A percentile compares a stretch with the other conserved stretches of the same genome.
Evolutionary conservation across 2,329 filamentous ascomycete species (phyloP).

Genomic region (Pseudofabraea citricarpa): DNA sequence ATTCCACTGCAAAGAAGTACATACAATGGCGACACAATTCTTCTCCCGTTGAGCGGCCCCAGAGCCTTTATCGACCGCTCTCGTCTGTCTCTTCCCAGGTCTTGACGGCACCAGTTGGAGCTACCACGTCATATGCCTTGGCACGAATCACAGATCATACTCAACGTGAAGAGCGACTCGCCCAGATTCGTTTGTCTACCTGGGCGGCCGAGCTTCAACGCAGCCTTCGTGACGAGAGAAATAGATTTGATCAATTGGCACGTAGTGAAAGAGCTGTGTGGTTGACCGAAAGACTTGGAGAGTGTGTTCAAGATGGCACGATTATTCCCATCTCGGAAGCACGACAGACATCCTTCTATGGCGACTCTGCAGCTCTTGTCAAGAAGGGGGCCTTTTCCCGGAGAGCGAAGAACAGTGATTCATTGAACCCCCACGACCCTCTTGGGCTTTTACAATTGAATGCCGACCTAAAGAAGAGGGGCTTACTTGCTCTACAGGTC

Average conservation of each 20-base stretch:
- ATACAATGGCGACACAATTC: slow-evolving; percentile 58
- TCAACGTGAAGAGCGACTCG: slow-evolving; percentile 54
- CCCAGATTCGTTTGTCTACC: slow-evolving; percentile 68
- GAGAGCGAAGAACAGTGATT: slow-evolving; percentile 5
- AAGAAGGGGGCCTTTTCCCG: slow-evolving; percentile 16
- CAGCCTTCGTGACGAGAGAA: slow-evolving; percentile 69
- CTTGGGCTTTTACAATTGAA: slow-evolving; percentile 70
- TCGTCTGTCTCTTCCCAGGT: slow-evolving; percentile 14
- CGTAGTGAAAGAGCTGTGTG: slow-evolving; percentile 62
- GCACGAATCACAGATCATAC: slow-evolving; percentile 56
- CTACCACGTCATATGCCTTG: slow-evolving; percentile 49
- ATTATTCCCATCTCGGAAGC: slow-evolving; percentile 45
- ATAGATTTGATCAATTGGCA: slow-evolving; percentile 59
- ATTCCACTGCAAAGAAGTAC: slow-evolving; percentile 78
- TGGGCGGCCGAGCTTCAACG: slow-evolving; percentile 81
- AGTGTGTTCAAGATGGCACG: slow-evolving; percentile 62
- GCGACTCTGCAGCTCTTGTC: slow-evolving; percentile 12
- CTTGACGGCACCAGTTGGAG: slow-evolving; percentile 23
- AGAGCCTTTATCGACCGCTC: slow-evolving; percentile 33
- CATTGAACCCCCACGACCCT: slow-evolving; percentile 56
- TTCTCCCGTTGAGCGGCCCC: slow-evolving; percentile 21
- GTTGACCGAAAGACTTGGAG: slow-evolving; percentile 61
- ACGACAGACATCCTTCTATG: slow-evolving; percentile 13
- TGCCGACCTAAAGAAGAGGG: slow-evolving; percentile 58
- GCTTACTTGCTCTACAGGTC: slow-evolving; percentile 67